Percentiles rank a stretch among this genome's conserved stretches.
Conservation (phyloP, 257 asterid genomes). For the Solanum sitiens region DNA sequence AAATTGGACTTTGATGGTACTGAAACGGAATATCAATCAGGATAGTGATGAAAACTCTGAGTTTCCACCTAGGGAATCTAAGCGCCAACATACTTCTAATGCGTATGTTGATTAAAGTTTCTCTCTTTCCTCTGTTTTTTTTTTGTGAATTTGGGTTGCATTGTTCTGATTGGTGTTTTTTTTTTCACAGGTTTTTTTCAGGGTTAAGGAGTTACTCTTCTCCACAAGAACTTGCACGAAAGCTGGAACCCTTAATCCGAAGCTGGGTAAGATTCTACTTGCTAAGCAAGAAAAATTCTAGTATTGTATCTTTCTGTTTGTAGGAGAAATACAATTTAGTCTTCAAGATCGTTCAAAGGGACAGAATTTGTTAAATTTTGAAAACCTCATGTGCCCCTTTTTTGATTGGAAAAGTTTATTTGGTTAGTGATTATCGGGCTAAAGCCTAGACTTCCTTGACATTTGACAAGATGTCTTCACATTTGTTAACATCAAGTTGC, state of each 20-base stretch:
- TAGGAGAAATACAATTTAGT: background rate
- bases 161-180: background rate
- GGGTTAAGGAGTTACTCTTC: slow-evolving; percentile 27
- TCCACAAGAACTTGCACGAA: slow-evolving; percentile 31
- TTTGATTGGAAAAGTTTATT: background rate
- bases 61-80: slow-evolving; percentile 18
- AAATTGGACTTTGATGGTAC: slow-evolving; percentile 43
- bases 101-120: slow-evolving; percentile 11
- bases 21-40: slow-evolving; percentile 36
- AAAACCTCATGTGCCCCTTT: background rate
- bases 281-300: background rate
- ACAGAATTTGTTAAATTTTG: background rate
- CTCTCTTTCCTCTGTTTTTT: background rate
- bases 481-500: background rate
- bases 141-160: background rate
- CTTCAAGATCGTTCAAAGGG: background rate
- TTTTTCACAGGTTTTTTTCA: slow-evolving; percentile 28
- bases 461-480: background rate
- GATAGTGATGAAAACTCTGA: slow-evolving; percentile 46
- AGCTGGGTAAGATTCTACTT: slow-evolving; percentile 34
- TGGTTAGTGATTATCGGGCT: background rate
- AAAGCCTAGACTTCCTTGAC: background rate
- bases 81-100: slow-evolving; percentile 22
- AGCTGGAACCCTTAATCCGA: slow-evolving; percentile 53
- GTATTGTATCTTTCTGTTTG: background rate